These are phyloP conservation scores for Coemansia sp. DNA, from an alignment of 192 early-diverging fungal species.

Conservation along the genomic window DNA sequence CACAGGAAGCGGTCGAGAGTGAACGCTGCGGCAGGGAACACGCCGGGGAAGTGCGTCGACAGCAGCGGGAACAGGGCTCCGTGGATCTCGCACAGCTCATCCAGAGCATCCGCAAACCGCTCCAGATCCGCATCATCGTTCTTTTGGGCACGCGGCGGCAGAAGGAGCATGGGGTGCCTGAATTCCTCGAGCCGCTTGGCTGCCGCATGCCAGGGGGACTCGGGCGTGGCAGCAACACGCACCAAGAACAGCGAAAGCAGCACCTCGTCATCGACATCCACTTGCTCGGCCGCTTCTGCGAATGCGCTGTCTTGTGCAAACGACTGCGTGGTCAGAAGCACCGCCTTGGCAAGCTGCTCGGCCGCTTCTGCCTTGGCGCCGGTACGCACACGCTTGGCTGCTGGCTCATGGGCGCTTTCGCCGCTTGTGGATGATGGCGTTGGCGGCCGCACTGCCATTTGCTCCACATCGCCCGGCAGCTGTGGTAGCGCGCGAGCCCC, in stretches of 20 bases:
- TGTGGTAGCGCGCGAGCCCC: not conserved
- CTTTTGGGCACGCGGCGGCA: not conserved
- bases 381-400: not conserved
- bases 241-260: conserved; percentile 36
- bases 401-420: not conserved
- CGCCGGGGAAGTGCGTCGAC: conserved; percentile 32
- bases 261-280: conserved; percentile 34
- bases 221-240: conserved; percentile 4
- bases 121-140: conserved; percentile 7
- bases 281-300: conserved; percentile 18
- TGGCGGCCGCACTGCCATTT: not conserved
- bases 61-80: conserved; percentile 47
- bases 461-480: not conserved
- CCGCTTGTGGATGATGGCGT: not conserved
- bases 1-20: conserved; percentile 44
- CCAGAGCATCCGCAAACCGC: conserved; percentile 28
- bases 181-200: conserved; percentile 28
- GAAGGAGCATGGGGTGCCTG: conserved; percentile 34
- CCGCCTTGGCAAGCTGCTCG: conserved; percentile 14
- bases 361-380: not conserved
- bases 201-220: conserved; percentile 26
- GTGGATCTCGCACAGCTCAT: conserved; percentile 40
- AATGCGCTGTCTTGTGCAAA: conserved; percentile 31
- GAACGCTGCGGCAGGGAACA: conserved; percentile 28
- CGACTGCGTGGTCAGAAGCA: conserved; percentile 30